A percentile compares a stretch with the other conserved stretches of the same genome.
Evolutionary conservation across 2,329 filamentous ascomycete species (phyloP).

Genomic region (Botrytis pseudocinerea): DNA sequence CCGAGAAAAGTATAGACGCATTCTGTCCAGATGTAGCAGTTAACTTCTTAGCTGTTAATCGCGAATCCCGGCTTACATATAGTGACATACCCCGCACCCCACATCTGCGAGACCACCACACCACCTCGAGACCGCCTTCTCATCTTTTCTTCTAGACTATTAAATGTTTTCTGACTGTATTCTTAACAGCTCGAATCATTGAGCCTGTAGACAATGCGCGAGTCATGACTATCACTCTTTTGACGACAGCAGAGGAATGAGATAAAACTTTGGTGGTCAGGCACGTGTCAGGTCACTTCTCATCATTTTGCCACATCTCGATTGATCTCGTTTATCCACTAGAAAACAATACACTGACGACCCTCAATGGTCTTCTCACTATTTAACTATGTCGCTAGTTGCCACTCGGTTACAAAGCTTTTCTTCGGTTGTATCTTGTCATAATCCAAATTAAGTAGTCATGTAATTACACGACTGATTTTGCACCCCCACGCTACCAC

Average conservation of each 20-base stretch:
- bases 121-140: background rate
- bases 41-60: background rate
- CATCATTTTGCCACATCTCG: background rate
- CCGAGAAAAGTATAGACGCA: background rate
- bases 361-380: background rate
- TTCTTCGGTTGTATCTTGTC: background rate
- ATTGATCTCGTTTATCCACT: background rate
- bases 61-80: background rate
- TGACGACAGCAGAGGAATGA: background rate
- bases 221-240: background rate
- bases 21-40: background rate
- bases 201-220: background rate
- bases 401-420: background rate
- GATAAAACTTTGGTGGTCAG: background rate
- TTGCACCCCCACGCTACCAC: background rate
- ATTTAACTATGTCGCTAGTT: background rate
- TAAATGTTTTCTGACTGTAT: background rate
- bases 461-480: background rate
- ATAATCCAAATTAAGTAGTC: background rate
- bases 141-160: background rate
- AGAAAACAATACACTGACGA: background rate
- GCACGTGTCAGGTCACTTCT: background rate
- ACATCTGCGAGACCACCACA: background rate
- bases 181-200: constrained; percentile 3
- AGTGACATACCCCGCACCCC: background rate